Conservation (phyloP, 2,329 filamentous ascomycete genomes). For the Paramyrothecium roridum region DNA sequence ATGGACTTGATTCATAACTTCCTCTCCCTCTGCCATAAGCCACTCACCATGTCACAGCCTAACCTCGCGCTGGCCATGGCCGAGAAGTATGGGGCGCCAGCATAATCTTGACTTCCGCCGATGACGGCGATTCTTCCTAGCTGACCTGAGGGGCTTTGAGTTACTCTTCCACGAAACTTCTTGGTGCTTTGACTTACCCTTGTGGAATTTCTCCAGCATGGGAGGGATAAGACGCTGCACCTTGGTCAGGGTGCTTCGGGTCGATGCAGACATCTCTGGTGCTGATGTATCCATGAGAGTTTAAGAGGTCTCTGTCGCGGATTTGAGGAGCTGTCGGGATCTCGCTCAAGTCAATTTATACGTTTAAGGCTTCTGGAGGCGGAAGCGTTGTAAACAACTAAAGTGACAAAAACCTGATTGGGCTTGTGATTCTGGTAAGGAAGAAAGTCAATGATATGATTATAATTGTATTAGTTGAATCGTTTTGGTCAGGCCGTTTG, state of each 20-base stretch:
- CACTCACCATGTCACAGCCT: slow-evolving; percentile 80
- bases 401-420: no score
- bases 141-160: slow-evolving; percentile 63
- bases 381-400: no score
- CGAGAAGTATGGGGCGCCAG: slow-evolving; percentile 95
- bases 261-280: slow-evolving; percentile 61
- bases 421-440: no score
- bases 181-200: slow-evolving; percentile 56
- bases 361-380: no score
- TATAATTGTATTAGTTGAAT: no score
- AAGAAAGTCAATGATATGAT: no score
- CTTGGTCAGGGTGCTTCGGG: slow-evolving; percentile 73
- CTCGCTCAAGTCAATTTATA: no score
- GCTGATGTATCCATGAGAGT: slow-evolving; percentile 6
- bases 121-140: slow-evolving; percentile 90
- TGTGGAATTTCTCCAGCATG: slow-evolving; percentile 94
- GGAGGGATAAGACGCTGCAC: slow-evolving; percentile 90
- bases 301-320: no score
- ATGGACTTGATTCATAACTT: neutral
- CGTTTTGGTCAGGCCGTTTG: no score
- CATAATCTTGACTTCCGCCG: slow-evolving; percentile 93
- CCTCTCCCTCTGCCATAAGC: neutral
- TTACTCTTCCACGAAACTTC: slow-evolving; percentile 2
- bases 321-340: neutral
- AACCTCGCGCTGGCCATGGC: slow-evolving; percentile 92